Evolutionary conservation across 1,139 yeast genomes (phyloP).

Genomic region (Suhomyces taliae): DNA sequence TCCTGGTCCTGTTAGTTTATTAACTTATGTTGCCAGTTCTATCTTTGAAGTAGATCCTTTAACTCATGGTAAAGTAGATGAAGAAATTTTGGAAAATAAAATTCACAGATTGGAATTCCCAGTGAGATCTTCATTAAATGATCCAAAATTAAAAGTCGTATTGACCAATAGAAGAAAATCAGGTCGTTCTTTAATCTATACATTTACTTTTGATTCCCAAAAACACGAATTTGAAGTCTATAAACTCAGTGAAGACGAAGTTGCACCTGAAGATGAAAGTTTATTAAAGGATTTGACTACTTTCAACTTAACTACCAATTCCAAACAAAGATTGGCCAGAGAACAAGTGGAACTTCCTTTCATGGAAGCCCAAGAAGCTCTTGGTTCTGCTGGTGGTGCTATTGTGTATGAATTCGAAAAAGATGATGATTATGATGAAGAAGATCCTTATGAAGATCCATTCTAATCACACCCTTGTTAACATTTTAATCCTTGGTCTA

Average conservation of each 20-base stretch:
- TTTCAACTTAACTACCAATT: slow-evolving; percentile 75
- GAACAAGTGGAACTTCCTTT: slow-evolving; percentile 88
- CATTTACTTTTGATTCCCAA: slow-evolving; percentile 50
- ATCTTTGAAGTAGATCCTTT: slow-evolving; percentile 59
- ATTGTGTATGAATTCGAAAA: slow-evolving; percentile 88
- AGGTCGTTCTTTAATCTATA: slow-evolving; percentile 69
- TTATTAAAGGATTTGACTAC: slow-evolving; percentile 76
- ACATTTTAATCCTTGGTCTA: too few relatives aligned
- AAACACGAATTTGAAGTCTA: slow-evolving; percentile 52
- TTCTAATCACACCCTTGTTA: slow-evolving; percentile 39
- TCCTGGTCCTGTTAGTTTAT: slow-evolving; percentile 51
- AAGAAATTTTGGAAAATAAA: slow-evolving; percentile 49
- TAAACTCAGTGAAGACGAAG: slow-evolving; percentile 22
- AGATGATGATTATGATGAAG: slow-evolving; percentile 92
- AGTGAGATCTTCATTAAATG: slow-evolving; percentile 44
- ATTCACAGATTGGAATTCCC: slow-evolving; percentile 51
- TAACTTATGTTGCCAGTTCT: slow-evolving; percentile 71
- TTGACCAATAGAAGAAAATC: slow-evolving; percentile 77
- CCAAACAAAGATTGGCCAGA: slow-evolving; percentile 71
- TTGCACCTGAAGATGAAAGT: slow-evolving; percentile 32
- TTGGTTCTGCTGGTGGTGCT: slow-evolving; percentile 80
- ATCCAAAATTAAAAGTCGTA: slow-evolving; percentile 43
- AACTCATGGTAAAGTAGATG: slow-evolving; percentile 30
- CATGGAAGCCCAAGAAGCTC: slow-evolving; percentile 76
- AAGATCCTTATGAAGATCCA: slow-evolving; percentile 96